Conservation (phyloP, 192 early-diverging fungal genomes). For the Coemansia erecta region DNA sequence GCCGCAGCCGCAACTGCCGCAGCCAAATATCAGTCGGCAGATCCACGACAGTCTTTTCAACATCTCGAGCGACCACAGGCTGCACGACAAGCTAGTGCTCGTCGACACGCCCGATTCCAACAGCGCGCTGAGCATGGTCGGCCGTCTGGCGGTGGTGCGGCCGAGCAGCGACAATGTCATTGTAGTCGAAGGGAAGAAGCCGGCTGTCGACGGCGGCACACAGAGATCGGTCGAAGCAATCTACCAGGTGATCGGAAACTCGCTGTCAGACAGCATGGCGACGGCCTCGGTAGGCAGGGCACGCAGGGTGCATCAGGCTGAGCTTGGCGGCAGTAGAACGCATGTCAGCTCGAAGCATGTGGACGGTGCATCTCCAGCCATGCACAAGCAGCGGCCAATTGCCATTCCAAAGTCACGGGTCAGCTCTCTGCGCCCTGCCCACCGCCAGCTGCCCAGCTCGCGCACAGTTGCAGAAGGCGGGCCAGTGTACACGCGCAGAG, state of each 20-base stretch:
- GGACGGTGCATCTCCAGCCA: neutral
- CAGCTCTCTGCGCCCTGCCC: conserved; percentile 33
- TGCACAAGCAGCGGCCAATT: conserved; percentile 17
- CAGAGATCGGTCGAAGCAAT: conserved; percentile 25
- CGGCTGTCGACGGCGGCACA: neutral
- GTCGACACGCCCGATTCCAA: conserved; percentile 15
- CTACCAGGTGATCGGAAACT: conserved; percentile 19
- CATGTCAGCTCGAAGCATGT: neutral
- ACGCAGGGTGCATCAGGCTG: conserved; percentile 4
- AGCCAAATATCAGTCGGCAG: no score
- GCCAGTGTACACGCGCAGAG: conserved; percentile 12
- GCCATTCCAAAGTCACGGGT: conserved; percentile 37
- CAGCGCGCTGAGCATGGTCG: conserved; percentile 13
- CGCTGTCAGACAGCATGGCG: neutral
- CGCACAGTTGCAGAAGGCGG: conserved; percentile 17
- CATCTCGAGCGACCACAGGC: conserved; percentile 8
- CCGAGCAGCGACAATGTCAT: conserved; percentile 17
- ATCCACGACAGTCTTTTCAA: neutral
- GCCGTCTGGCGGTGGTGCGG: conserved; percentile 26
- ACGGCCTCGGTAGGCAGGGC: neutral
- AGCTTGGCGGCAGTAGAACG: neutral
- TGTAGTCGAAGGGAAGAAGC: conserved; percentile 18
- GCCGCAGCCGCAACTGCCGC: conserved; percentile 8
- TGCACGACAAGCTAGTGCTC: conserved; percentile 35
- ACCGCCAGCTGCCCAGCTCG: conserved; percentile 44